Base-by-base conservation (phyloP, 257 asterid species). In the Euphrasia confusa region DNA sequence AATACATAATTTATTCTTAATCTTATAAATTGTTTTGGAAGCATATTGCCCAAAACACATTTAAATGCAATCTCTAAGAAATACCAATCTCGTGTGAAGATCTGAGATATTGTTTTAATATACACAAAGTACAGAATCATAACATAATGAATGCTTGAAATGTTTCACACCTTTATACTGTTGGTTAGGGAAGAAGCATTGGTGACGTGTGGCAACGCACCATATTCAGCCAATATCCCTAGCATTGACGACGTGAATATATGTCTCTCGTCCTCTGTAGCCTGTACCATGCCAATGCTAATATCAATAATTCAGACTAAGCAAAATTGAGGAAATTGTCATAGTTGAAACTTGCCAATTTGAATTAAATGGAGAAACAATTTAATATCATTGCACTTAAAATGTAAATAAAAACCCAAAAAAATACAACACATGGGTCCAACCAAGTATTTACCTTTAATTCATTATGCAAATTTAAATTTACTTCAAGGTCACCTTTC, bases 401-500 rank as follows among this genome's bases (percentile, higher is more conserved):
- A 21, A 53, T 15, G 17, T 14, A 1, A 24, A 8, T 0, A 37
- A 65, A 28, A 24, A 21, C 7, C 1, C 45, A 13, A n/a, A 3
- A 18, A 7, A 61, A 13, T 37, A 37, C n/a, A 32, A 54, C 53
- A 48, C 14, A 1, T 28, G 12, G 58, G 17, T 45, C 54, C 70
- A 67, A 62, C 70, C 68, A 50, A 58, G 58, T 26, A 44, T 70
- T 75, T 74, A 93, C 99, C 97, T 87, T 93, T 77, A 93, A 76
- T 72, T 93, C 95, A 65, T 75, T 84, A 65, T 85, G 81, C 83
- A 93, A 78, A 79, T 86, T 89, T 54, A 93, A 72, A 71, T 93
- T 89, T 68, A 84, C 92, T 87, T 93, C 97, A 69, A 93, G 95
- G 58, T 89, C 95, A 26, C 89, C 91, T 78, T 89, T 93, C 83